Evolutionary conservation across 306 rosid species (phyloP).

Genomic region (Hippophae tibetana): DNA sequence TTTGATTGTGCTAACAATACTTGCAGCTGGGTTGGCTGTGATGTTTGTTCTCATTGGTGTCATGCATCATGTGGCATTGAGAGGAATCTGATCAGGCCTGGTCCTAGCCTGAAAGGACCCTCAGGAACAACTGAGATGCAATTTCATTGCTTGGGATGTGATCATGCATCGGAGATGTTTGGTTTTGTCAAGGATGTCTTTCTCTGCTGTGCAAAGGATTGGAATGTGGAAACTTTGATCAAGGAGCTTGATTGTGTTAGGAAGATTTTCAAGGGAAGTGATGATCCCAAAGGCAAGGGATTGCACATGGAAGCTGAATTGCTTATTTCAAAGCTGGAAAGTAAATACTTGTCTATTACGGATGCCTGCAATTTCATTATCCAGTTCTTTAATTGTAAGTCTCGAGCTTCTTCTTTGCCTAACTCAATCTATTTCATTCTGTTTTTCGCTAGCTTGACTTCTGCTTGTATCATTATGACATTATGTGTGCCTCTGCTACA

Average conservation of each 20-base stretch:
- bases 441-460: background rate
- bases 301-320: conserved; percentile 61
- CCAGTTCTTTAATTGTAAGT: conserved; percentile 84
- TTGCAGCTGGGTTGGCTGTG: conserved; percentile 98
- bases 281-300: conserved; percentile 85
- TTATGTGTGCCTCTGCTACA: background rate
- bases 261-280: conserved; percentile 76
- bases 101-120: conserved; percentile 88
- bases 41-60: conserved; percentile 96
- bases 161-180: conserved; percentile 90
- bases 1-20: conserved; percentile 90
- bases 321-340: conserved; percentile 54
- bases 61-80: conserved; percentile 92
- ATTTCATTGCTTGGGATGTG: conserved; percentile 87
- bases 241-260: conserved; percentile 89
- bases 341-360: conserved; percentile 56
- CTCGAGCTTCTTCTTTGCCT: background rate
- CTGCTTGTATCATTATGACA: background rate
- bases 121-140: conserved; percentile 84
- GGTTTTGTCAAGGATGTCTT: conserved; percentile 97
- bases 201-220: conserved; percentile 75
- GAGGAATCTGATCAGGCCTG: conserved; percentile 73
- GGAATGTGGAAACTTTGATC: conserved; percentile 74
- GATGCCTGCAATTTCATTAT: conserved; percentile 80
- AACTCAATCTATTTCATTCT: background rate